A percentile compares a stretch with the other conserved stretches of the same genome.
phyloP scores from a whole-genome alignment of 768 basidiomycete genomes.

The Rossbeevera mucosa region DNA sequence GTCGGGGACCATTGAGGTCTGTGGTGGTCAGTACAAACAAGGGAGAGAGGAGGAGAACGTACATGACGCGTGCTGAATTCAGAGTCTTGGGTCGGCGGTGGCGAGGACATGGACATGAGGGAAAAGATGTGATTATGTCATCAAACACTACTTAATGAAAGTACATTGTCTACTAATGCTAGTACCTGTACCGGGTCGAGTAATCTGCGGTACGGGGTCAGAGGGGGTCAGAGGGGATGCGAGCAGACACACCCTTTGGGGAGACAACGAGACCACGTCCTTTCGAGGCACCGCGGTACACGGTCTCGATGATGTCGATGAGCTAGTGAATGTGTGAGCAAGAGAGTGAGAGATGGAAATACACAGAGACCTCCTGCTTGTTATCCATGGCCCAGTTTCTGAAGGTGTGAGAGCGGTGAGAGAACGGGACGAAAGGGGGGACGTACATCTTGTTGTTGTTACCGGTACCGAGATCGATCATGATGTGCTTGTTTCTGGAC shows the following conservation, averaged over 20 bases:
- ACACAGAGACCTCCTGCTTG: conserved; percentile 82
- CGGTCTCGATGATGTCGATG: conserved; percentile 97
- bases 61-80: conserved; percentile 17
- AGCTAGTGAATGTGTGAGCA: too few relatives aligned
- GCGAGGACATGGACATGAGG: too few relatives aligned
- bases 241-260: conserved; percentile 67
- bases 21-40: background rate
- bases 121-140: conserved; percentile 24
- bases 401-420: background rate
- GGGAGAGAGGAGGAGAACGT: background rate
- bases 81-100: conserved; percentile 11
- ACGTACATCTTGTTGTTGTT: conserved; percentile 99
- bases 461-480: conserved; percentile 99
- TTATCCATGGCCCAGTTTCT: conserved; percentile 99
- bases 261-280: conserved; percentile 97
- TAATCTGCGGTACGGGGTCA: conserved; percentile 48
- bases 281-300: conserved; percentile 96
- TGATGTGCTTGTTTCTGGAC: conserved; percentile 93
- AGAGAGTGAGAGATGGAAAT: too few relatives aligned
- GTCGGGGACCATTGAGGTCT: conserved; percentile 18
- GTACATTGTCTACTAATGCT: background rate
- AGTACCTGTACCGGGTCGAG: conserved; percentile 78
- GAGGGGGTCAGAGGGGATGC: background rate
- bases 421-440: background rate
- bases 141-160: conserved; percentile 7